Percentiles rank a stretch among this genome's conserved stretches.
Conservation (phyloP, 169 alveolate species). For the Plasmodium falciparum region DNA sequence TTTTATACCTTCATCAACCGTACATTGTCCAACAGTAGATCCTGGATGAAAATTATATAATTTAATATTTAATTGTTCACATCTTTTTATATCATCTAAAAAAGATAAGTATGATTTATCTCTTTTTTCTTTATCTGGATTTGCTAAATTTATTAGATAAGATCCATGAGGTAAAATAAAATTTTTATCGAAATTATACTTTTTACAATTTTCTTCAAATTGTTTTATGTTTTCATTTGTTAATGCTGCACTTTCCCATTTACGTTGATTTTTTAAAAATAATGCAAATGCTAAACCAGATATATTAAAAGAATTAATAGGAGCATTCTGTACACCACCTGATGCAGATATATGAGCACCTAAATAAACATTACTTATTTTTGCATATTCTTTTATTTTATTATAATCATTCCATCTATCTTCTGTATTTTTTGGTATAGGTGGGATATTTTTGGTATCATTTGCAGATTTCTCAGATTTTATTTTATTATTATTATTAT, state of each 20-base stretch:
- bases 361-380: conserved; percentile 81
- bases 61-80: conserved; percentile 89
- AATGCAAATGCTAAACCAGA: conserved; percentile 91
- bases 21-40: conserved; percentile 88
- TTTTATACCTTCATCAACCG: conserved; percentile 84
- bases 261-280: conserved; percentile 91
- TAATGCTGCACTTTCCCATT: conserved; percentile 91
- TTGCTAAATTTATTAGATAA: conserved; percentile 91
- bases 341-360: conserved; percentile 94
- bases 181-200: conserved; percentile 79
- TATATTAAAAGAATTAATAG: conserved; percentile 85
- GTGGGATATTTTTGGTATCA: conserved; percentile 17
- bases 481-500: conserved; percentile 1
- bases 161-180: conserved; percentile 92
- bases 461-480: conserved; percentile 3
- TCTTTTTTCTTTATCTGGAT: conserved; percentile 91
- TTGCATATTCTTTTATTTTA: conserved; percentile 52
- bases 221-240: conserved; percentile 79
- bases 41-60: conserved; percentile 94
- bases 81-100: conserved; percentile 90
- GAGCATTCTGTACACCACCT: conserved; percentile 92
- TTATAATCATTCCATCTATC: conserved; percentile 67
- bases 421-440: conserved; percentile 47
- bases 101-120: conserved; percentile 87
- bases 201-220: conserved; percentile 81